phyloP scores from a whole-genome alignment of 2,329 filamentous ascomycete species.

The Ceratocystis lukuohia region DNA sequence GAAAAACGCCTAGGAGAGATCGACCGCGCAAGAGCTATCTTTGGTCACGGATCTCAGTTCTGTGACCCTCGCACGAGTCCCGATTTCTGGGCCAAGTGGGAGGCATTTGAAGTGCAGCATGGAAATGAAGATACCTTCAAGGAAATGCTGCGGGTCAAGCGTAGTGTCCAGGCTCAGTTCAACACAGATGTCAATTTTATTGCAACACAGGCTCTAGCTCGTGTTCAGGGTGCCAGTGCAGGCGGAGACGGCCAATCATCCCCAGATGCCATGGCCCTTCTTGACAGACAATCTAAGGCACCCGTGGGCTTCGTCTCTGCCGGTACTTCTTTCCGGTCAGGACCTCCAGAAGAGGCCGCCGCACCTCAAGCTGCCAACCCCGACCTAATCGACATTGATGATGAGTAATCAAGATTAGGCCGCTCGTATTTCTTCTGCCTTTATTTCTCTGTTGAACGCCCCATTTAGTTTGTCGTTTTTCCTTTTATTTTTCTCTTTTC shows the following conservation, averaged over 20 bases:
- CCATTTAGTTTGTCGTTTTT: constrained; percentile 4
- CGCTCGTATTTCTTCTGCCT: constrained; percentile 12
- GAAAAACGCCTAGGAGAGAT: constrained; percentile 84
- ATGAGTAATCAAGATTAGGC: constrained; percentile 27
- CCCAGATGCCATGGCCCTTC: constrained; percentile 58
- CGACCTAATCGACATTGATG: constrained; percentile 70
- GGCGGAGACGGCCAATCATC: constrained; percentile 40
- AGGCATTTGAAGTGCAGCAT: constrained; percentile 91
- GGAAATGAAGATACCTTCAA: constrained; percentile 99
- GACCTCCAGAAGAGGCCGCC: constrained; percentile 47
- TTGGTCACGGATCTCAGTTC: constrained; percentile 92
- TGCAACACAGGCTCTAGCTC: constrained; percentile 82
- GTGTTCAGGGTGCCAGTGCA: constrained; percentile 47
- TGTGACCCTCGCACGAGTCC: constrained; percentile 86
- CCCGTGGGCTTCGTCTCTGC: constrained; percentile 86
- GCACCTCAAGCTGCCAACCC: constrained; percentile 52
- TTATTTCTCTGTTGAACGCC: constrained; percentile 19
- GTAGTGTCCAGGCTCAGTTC: constrained; percentile 93
- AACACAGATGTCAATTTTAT: constrained; percentile 99
- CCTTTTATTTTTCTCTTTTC: constrained; percentile 1
- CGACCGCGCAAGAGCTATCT: constrained; percentile 87
- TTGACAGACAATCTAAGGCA: constrained; percentile 79
- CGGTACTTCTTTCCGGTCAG: constrained; percentile 39
- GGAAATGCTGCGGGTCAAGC: constrained; percentile 95
- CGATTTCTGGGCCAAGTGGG: constrained; percentile 93